Percentiles rank a stretch among this genome's conserved stretches.
These are phyloP conservation scores for Leptographium lundbergii DNA, from an alignment of 2,329 filamentous ascomycete species.

Conservation along the genomic window DNA sequence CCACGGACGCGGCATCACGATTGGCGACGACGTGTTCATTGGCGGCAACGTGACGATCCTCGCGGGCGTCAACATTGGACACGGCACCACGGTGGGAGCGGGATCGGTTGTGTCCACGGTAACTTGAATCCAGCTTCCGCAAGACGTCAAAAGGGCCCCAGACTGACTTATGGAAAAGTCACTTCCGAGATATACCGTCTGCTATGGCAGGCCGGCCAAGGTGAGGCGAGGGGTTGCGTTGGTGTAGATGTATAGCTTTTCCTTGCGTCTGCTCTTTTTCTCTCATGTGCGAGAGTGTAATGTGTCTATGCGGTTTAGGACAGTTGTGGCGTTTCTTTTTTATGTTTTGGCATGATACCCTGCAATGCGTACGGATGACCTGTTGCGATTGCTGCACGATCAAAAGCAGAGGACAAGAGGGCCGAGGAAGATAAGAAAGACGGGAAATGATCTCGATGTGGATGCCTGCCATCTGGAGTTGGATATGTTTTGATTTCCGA, in stretches of 20 bases:
- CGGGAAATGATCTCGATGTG: background rate
- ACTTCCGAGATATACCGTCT: conserved; percentile 13
- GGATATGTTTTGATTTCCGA: background rate
- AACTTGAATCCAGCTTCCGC: background rate
- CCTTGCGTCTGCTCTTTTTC: background rate
- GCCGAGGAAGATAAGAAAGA: background rate
- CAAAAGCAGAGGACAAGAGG: conserved; percentile 1
- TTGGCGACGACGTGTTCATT: conserved; percentile 79
- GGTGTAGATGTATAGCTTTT: background rate
- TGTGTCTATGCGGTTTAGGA: conserved; percentile 2
- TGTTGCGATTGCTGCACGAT: conserved; percentile 7
- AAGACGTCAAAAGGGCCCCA: background rate
- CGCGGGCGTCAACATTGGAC: conserved; percentile 68
- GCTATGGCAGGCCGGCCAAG: conserved; percentile 13
- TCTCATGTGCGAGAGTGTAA: background rate
- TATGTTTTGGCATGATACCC: conserved; percentile 15
- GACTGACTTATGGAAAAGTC: conserved; percentile 6
- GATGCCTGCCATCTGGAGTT: background rate
- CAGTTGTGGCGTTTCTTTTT: background rate
- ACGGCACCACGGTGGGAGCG: conserved; percentile 67
- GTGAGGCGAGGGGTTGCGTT: conserved; percentile 10
- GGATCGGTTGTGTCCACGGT: conserved; percentile 76
- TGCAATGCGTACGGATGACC: conserved; percentile 3
- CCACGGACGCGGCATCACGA: conserved; percentile 57
- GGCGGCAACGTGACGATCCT: conserved; percentile 66